Percentiles rank a stretch among this genome's conserved stretches.
These are phyloP conservation scores for Emericellopsis atlantica DNA, from an alignment of 2,329 filamentous ascomycete species.

Conservation along the genomic window DNA sequence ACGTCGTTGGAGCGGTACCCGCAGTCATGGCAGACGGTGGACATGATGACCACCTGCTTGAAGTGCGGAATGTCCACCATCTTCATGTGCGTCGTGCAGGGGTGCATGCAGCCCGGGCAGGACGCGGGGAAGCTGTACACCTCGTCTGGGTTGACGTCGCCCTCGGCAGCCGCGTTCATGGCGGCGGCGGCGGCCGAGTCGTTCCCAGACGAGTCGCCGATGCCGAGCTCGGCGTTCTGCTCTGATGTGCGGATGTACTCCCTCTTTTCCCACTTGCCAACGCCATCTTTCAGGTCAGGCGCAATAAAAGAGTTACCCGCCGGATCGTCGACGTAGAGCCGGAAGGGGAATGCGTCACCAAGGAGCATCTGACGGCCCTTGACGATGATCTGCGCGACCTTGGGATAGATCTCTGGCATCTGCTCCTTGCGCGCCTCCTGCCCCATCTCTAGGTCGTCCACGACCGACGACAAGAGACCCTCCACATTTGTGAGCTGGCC, in stretches of 20 bases:
- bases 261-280: conserved; percentile 79
- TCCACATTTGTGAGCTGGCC: conserved; percentile 92
- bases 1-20: conserved; percentile 95
- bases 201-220: conserved; percentile 42
- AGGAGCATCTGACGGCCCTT: conserved; percentile 66
- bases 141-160: conserved; percentile 84
- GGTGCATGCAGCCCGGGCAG: conserved; percentile 80
- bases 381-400: conserved; percentile 64
- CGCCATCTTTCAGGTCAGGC: conserved; percentile 63
- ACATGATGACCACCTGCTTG: conserved; percentile 94
- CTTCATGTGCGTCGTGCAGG: conserved; percentile 91
- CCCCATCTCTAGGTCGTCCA: conserved; percentile 69
- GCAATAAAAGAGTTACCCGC: conserved; percentile 96
- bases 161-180: conserved; percentile 39
- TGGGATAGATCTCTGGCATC: conserved; percentile 63
- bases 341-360: conserved; percentile 74
- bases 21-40: conserved; percentile 80
- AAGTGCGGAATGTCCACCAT: conserved; percentile 98
- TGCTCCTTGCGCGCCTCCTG: conserved; percentile 73
- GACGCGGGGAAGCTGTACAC: conserved; percentile 86
- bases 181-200: conserved; percentile 14
- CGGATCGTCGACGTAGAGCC: conserved; percentile 76
- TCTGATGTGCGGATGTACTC: conserved; percentile 74
- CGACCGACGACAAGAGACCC: conserved; percentile 65
- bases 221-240: conserved; percentile 77